Evolutionary conservation across 2,329 filamentous ascomycete species (phyloP).

Genomic region (Aspergillus calidoustus): DNA sequence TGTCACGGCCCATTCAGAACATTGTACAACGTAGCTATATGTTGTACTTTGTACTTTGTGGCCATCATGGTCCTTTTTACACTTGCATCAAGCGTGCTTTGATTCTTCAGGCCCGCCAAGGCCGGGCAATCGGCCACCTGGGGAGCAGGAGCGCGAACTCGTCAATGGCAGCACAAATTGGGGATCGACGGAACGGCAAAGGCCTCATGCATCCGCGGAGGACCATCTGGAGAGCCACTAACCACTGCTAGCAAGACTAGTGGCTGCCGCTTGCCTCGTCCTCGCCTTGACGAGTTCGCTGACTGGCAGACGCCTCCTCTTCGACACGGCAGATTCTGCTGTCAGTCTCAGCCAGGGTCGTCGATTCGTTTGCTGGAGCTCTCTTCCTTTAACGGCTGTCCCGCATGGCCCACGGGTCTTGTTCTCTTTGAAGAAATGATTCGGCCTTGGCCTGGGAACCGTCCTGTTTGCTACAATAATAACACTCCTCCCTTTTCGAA

Average conservation of each 20-base stretch:
- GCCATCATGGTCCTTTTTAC: neutral
- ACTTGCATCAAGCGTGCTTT: neutral
- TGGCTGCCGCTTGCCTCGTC: neutral
- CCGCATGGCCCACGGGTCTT: conserved; percentile 1
- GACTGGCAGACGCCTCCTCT: neutral
- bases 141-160: neutral
- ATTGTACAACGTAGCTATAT: neutral
- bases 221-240: neutral
- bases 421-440: neutral
- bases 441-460: neutral
- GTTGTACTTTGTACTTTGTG: neutral
- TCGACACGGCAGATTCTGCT: neutral
- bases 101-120: neutral
- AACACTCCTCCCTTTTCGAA: neutral
- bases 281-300: neutral
- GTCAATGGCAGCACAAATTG: neutral
- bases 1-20: neutral
- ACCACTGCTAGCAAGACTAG: neutral
- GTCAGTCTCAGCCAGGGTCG: neutral
- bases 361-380: neutral
- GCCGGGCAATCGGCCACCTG: neutral
- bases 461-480: neutral
- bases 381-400: conserved; percentile 11
- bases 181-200: conserved; percentile 8
- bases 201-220: conserved; percentile 9